Evolutionary conservation across 2,329 filamentous ascomycete genomes (phyloP).

Genomic region (Pseudopithomyces maydicus): DNA sequence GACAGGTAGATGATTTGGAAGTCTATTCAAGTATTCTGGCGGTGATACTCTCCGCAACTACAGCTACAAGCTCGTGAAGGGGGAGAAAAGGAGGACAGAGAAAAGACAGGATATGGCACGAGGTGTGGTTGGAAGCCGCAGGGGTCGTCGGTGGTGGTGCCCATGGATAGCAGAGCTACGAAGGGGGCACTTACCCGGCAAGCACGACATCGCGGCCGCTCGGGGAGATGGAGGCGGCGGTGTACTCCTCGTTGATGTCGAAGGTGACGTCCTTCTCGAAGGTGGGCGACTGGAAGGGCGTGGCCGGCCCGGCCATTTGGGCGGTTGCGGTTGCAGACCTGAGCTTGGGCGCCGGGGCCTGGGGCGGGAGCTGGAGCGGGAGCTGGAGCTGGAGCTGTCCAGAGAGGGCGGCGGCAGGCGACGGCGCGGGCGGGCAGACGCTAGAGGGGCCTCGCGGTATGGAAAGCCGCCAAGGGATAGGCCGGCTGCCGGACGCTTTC

Average conservation of each 20-base stretch:
- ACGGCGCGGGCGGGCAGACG: background rate
- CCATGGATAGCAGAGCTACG: background rate
- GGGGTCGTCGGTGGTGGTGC: background rate
- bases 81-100: too few species aligned
- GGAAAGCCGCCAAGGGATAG: background rate
- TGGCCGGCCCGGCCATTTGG: slow-evolving; percentile 35
- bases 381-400: background rate
- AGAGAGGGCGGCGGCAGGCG: background rate
- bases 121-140: too few species aligned
- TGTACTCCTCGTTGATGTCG: slow-evolving; percentile 76
- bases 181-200: slow-evolving; percentile 64
- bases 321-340: slow-evolving; percentile 20
- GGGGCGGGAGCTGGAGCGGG: background rate
- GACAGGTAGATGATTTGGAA: too few species aligned
- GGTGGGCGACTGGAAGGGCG: slow-evolving; percentile 81
- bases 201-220: slow-evolving; percentile 88
- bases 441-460: background rate
- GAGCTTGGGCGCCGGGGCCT: too few species aligned
- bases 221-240: slow-evolving; percentile 90
- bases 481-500: too few species aligned
- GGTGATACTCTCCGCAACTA: too few species aligned
- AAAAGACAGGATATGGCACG: too few species aligned
- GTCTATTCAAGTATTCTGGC: too few species aligned
- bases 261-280: slow-evolving; percentile 87
- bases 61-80: too few species aligned